Conservation (phyloP, 2,329 filamentous ascomycete species). For the Phialophora verrucosa region DNA sequence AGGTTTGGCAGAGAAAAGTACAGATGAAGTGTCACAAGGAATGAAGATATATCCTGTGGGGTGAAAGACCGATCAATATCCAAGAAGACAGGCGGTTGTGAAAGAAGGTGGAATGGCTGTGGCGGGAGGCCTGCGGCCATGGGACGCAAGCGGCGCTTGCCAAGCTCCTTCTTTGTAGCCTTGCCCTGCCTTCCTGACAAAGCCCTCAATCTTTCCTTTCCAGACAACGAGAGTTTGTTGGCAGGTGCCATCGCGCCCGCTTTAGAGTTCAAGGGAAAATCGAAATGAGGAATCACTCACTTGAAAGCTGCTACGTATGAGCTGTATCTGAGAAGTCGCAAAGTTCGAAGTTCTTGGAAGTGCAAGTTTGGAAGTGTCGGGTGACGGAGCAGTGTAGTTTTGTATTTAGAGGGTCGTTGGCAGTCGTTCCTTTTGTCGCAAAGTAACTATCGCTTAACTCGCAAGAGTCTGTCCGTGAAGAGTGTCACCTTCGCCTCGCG, state of each 20-base stretch:
- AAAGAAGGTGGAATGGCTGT: not conserved
- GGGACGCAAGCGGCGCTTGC: not conserved
- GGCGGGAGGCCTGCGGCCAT: not conserved
- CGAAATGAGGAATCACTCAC: not conserved
- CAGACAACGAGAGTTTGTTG: not conserved
- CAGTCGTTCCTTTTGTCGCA: not conserved
- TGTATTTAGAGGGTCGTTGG: not conserved
- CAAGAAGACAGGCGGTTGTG: constrained; percentile 7
- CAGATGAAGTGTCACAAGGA: constrained; percentile 6
- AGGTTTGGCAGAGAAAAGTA: constrained; percentile 3
- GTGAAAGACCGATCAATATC: not conserved
- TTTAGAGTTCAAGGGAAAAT: not conserved
- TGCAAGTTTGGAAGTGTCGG: not conserved
- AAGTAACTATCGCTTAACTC: not conserved
- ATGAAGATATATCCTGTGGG: not conserved
- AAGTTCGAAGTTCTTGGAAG: not conserved
- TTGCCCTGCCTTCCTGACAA: not conserved
- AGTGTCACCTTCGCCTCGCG: not conserved
- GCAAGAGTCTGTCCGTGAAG: not conserved
- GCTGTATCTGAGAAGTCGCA: not conserved
- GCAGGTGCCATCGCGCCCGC: not conserved
- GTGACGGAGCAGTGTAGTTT: not conserved
- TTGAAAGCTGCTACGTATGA: not conserved
- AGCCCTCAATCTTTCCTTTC: not conserved
- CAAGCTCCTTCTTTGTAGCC: not conserved